phyloP scores from a whole-genome alignment of 805 yeast species.

The Yueomyces sinensis region DNA sequence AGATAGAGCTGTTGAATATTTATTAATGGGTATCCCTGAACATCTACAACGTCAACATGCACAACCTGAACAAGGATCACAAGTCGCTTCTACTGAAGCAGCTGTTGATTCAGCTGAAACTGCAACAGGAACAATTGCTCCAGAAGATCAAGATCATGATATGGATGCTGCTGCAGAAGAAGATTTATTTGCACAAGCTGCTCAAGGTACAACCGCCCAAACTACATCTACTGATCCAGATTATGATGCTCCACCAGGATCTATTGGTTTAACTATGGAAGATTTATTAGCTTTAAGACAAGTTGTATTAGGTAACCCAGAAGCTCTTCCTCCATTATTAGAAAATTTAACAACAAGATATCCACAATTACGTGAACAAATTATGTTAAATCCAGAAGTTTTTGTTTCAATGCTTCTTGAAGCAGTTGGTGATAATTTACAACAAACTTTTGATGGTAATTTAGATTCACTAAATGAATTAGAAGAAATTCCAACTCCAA shows the following conservation, averaged over 20 bases:
- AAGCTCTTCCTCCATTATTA: constrained; percentile 68
- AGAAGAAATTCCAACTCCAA: constrained; percentile 5
- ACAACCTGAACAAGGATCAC: constrained; percentile 14
- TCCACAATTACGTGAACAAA: constrained; percentile 73
- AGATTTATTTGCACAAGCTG: constrained; percentile 32
- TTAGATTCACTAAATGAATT: constrained; percentile 5
- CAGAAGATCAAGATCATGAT: background rate
- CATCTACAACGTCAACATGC: constrained; percentile 29
- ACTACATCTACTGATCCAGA: background rate
- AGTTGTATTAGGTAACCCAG: constrained; percentile 75
- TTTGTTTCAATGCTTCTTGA: constrained; percentile 63
- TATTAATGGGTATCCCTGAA: constrained; percentile 82
- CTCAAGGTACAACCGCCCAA: constrained; percentile 19
- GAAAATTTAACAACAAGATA: constrained; percentile 70
- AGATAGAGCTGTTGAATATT: constrained; percentile 93
- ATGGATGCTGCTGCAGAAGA: constrained; percentile 14
- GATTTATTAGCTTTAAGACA: constrained; percentile 53
- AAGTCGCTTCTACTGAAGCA: constrained; percentile 11
- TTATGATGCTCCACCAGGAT: constrained; percentile 23
- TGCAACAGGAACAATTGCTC: constrained; percentile 1
- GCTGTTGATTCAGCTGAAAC: constrained; percentile 10
- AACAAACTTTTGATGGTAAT: constrained; percentile 29
- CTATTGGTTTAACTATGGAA: constrained; percentile 31
- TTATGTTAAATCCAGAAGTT: constrained; percentile 81
- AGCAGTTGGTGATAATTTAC: constrained; percentile 39